A percentile compares a stretch with the other conserved stretches of the same genome.
These are phyloP conservation scores for Aureobasidium subglaciale DNA, from an alignment of 2,329 filamentous ascomycete genomes.

Conservation along the genomic window DNA sequence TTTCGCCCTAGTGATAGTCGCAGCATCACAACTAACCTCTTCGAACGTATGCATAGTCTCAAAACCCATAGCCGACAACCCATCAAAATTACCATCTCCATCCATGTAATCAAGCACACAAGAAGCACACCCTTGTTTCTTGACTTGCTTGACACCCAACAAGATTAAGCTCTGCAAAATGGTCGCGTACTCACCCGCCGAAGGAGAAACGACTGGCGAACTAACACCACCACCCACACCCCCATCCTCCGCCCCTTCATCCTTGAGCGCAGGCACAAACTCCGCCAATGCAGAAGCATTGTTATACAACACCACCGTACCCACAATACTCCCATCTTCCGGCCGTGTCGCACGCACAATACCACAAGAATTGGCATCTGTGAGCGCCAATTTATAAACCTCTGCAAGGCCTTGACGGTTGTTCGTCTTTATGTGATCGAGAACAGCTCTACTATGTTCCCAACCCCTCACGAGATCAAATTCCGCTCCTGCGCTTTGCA, in stretches of 20 bases:
- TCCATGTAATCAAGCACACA: slow-evolving; percentile 73
- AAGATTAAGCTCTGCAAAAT: slow-evolving; percentile 73
- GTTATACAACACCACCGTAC: slow-evolving; percentile 73
- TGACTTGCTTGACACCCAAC: slow-evolving; percentile 75
- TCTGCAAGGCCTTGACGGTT: slow-evolving; percentile 72
- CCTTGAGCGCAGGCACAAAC: slow-evolving; percentile 61
- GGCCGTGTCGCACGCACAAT: slow-evolving; percentile 74
- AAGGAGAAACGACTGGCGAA: slow-evolving; percentile 66
- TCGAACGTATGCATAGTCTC: slow-evolving; percentile 72
- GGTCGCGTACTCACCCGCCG: slow-evolving; percentile 59
- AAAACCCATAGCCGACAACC: slow-evolving; percentile 72
- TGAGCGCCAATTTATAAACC: slow-evolving; percentile 69
- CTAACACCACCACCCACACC: slow-evolving; percentile 62
- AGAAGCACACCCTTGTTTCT: slow-evolving; percentile 64
- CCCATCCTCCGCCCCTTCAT: slow-evolving; percentile 23
- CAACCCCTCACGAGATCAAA: slow-evolving; percentile 80
- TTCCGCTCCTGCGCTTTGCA: slow-evolving; percentile 64
- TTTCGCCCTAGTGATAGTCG: slow-evolving; percentile 30
- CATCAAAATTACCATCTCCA: slow-evolving; percentile 65
- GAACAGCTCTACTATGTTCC: slow-evolving; percentile 65
- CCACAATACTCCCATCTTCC: slow-evolving; percentile 61
- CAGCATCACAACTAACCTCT: slow-evolving; percentile 64
- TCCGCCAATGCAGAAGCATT: slow-evolving; percentile 60
- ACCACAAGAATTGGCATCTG: slow-evolving; percentile 64
- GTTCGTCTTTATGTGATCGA: slow-evolving; percentile 66